Percentiles rank a stretch among this genome's conserved stretches.
Conservation (phyloP, 2,329 filamentous ascomycete genomes). For the Lanzia echinophila region DNA sequence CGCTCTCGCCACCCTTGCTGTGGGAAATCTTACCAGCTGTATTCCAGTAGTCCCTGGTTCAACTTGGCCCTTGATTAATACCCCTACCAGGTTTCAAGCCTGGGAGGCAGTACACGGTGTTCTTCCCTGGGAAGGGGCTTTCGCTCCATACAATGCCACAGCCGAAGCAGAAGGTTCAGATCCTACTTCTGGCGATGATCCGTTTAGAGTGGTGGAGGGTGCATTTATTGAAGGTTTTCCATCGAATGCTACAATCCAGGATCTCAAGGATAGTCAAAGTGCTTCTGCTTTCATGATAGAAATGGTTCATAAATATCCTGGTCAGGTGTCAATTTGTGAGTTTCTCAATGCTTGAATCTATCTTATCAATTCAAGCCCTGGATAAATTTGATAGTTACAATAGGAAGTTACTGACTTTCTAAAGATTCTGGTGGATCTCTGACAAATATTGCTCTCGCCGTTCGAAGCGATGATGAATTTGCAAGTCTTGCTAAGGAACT, state of each 20-base stretch:
- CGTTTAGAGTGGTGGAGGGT: slow-evolving; percentile 33
- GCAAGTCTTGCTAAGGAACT: slow-evolving; percentile 40
- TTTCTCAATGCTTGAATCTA: too few species aligned
- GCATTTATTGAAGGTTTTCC: slow-evolving; percentile 43
- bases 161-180: slow-evolving; percentile 37
- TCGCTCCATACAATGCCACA: slow-evolving; percentile 38
- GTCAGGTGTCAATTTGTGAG: slow-evolving; percentile 40
- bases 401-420: too few species aligned
- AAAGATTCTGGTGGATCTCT: slow-evolving; percentile 36
- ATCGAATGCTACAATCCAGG: slow-evolving; percentile 35
- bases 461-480: slow-evolving; percentile 40
- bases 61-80: slow-evolving; percentile 42
- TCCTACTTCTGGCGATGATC: slow-evolving; percentile 38
- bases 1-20: slow-evolving; percentile 40
- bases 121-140: slow-evolving; percentile 41
- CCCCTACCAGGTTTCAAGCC: slow-evolving; percentile 36
- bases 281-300: slow-evolving; percentile 43
- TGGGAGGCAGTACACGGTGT: slow-evolving; percentile 40
- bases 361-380: too few species aligned
- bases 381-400: too few species aligned
- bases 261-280: slow-evolving; percentile 22
- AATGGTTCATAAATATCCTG: slow-evolving; percentile 42
- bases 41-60: slow-evolving; percentile 42
- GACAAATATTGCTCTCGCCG: slow-evolving; percentile 43
- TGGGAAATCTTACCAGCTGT: slow-evolving; percentile 38